Conservation (phyloP, 2,329 filamentous ascomycete species). For the Sporothrix luriei region DNA sequence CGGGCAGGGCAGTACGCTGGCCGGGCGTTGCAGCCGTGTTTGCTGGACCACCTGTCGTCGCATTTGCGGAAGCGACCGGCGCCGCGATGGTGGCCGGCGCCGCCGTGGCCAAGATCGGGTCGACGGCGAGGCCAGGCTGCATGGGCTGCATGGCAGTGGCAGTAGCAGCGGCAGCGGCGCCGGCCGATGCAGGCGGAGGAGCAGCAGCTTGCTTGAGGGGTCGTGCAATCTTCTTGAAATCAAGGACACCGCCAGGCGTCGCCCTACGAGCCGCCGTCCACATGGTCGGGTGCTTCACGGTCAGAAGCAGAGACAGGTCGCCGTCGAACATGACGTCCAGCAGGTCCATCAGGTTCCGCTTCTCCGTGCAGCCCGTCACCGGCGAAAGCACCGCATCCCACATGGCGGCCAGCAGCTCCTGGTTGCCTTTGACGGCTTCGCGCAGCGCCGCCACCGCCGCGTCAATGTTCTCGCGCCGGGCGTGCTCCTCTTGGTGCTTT, state of each 20-base stretch:
- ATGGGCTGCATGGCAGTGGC: neutral
- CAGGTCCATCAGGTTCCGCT: slow-evolving; percentile 55
- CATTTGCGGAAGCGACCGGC: slow-evolving; percentile 1
- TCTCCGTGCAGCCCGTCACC: slow-evolving; percentile 52
- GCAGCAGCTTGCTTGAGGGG: slow-evolving; percentile 28
- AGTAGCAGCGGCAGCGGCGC: neutral
- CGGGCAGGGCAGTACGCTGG: slow-evolving; percentile 32
- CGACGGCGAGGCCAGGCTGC: neutral
- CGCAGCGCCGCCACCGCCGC: slow-evolving; percentile 55
- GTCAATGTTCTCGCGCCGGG: slow-evolving; percentile 52
- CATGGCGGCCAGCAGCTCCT: slow-evolving; percentile 49
- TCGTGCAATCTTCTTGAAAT: slow-evolving; percentile 35
- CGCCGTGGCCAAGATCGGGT: neutral
- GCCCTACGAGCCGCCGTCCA: slow-evolving; percentile 46
- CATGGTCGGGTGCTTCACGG: slow-evolving; percentile 51
- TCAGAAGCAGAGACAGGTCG: slow-evolving; percentile 51
- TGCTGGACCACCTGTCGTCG: neutral
- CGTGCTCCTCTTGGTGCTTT: slow-evolving; percentile 50
- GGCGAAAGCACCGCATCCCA: slow-evolving; percentile 56
- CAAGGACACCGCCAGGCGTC: slow-evolving; percentile 31
- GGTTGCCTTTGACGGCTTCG: slow-evolving; percentile 49
- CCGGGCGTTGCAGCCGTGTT: neutral
- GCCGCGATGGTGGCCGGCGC: neutral
- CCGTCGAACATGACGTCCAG: slow-evolving; percentile 55
- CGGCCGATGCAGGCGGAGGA: neutral